Evolutionary conservation across 2,329 filamentous ascomycete species (phyloP), one percentile per base, ranked within the genome.

Genomic region (Fusarium mexicanum): DNA sequence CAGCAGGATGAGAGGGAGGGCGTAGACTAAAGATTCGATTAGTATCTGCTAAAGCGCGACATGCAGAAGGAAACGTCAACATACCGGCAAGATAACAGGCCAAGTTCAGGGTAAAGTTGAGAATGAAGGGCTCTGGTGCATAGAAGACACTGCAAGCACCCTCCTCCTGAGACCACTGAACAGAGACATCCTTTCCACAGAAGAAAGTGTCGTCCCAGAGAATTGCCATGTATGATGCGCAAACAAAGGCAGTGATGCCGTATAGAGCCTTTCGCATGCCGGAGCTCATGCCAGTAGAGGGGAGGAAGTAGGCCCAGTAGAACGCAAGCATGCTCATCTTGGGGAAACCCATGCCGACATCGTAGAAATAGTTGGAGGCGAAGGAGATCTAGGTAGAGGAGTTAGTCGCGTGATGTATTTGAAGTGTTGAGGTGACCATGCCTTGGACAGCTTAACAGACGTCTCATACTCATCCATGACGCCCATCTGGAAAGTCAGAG

Each of bases 251-350:
- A 18, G 79, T 81, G 41, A 81, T 78, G 4, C 73, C 78, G 24
- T 77, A 81, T 6, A 82, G 53, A 10, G 76, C 71, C 64, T 77
- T 80, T 61, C 78, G 78, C 70, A 81, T 80, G 18, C 26, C 54
- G 2, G 73, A 59, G 41, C 77, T 77, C n/a, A 77, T 76, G 7
- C 75, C 67, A 1, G 64, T 74, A 0, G 67, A 72, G 18, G 72
- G 64, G 13, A 72, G 73, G 69, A 82, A 82, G 62, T 82, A 81
- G 11, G 75, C 77, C 80, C 80, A 82, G 67, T 82, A 82, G 59
- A 82, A 82, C 3, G 81, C 80, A 29, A 82, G 29, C 80, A 82
- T 82, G 67, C 80, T 81, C 67, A 82, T 71, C 59, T 82, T 82
- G 8, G 80, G 80, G 37, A 82, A 81, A 0, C 80, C 80, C 80